A percentile compares a stretch with the other conserved stretches of the same genome.
Evolutionary conservation across 306 rosid species (phyloP).

Genomic region (Parietaria judaica): DNA sequence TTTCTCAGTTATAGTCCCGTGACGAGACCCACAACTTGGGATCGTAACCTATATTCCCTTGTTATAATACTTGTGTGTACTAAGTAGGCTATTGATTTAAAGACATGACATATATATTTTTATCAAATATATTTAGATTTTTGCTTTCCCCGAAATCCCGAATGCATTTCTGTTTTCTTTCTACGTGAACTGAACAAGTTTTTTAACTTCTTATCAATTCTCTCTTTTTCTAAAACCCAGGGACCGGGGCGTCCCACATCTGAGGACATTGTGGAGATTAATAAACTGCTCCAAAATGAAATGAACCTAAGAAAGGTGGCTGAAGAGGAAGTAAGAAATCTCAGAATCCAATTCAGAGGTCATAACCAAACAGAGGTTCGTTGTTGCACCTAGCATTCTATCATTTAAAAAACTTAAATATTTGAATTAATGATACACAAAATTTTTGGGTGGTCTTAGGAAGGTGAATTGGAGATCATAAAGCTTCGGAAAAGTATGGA

Average conservation of each 20-base stretch:
- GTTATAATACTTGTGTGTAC: no score
- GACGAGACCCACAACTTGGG: no score
- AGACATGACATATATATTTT: no score
- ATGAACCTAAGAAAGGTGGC: slow-evolving; percentile 47
- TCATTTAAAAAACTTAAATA: slow-evolving; percentile 11
- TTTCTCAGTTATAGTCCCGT: no score
- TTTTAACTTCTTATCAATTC: background rate
- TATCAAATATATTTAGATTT: no score
- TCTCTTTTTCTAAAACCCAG: slow-evolving; percentile 27
- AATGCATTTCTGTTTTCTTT: background rate
- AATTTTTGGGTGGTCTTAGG: slow-evolving; percentile 40
- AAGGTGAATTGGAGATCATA: slow-evolving; percentile 48
- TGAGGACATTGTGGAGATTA: slow-evolving; percentile 50
- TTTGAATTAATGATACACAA: slow-evolving; percentile 21
- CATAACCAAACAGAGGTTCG: slow-evolving; percentile 43
- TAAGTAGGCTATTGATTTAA: no score
- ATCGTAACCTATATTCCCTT: no score
- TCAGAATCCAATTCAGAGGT: slow-evolving; percentile 42
- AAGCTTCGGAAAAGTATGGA: slow-evolving; percentile 54
- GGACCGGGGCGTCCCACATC: slow-evolving; percentile 32
- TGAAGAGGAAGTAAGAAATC: slow-evolving; percentile 62
- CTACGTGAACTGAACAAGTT: background rate
- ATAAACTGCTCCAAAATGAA: slow-evolving; percentile 62
- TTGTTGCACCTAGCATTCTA: background rate
- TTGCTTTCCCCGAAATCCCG: no score